Percentiles rank a stretch among this genome's conserved stretches.
Evolutionary conservation across 345 rosid genomes (phyloP).

Genomic region (Odontarrhena argentea): DNA sequence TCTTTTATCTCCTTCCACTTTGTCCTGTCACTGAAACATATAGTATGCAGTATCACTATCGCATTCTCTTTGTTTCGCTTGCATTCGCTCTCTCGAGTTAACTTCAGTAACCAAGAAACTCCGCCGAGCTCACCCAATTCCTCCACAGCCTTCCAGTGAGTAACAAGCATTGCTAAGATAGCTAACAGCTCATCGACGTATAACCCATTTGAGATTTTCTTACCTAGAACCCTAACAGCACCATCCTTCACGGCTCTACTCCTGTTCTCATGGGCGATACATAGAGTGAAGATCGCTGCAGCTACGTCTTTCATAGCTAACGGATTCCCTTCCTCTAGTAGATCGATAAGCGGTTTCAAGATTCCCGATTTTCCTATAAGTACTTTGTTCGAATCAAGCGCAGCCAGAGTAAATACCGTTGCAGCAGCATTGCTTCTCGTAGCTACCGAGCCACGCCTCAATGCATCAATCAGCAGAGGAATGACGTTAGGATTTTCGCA

Average conservation of each 20-base stretch:
- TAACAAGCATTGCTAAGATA: constrained; percentile 81
- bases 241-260: constrained; percentile 83
- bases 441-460: constrained; percentile 64
- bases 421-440: constrained; percentile 96
- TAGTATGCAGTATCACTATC: constrained; percentile 68
- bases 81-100: constrained; percentile 70
- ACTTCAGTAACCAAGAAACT: constrained; percentile 69
- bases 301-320: constrained; percentile 83
- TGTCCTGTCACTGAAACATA: constrained; percentile 74
- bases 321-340: constrained; percentile 80
- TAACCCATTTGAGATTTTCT: constrained; percentile 61
- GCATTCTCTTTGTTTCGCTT: constrained; percentile 89
- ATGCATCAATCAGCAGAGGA: constrained; percentile 70
- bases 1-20: constrained; percentile 77
- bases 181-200: constrained; percentile 84
- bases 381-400: constrained; percentile 81
- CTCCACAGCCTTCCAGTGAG: constrained; percentile 70
- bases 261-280: constrained; percentile 80
- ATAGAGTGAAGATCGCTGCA: constrained; percentile 85
- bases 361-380: constrained; percentile 81
- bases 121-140: constrained; percentile 75
- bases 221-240: constrained; percentile 67
- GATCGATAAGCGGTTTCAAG: constrained; percentile 70
- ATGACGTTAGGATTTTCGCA: constrained; percentile 79
- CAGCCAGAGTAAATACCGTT: constrained; percentile 79